These are phyloP conservation scores for Arthrobotrys iridis DNA, from an alignment of 2,329 filamentous ascomycete genomes.

Conservation along the genomic window DNA sequence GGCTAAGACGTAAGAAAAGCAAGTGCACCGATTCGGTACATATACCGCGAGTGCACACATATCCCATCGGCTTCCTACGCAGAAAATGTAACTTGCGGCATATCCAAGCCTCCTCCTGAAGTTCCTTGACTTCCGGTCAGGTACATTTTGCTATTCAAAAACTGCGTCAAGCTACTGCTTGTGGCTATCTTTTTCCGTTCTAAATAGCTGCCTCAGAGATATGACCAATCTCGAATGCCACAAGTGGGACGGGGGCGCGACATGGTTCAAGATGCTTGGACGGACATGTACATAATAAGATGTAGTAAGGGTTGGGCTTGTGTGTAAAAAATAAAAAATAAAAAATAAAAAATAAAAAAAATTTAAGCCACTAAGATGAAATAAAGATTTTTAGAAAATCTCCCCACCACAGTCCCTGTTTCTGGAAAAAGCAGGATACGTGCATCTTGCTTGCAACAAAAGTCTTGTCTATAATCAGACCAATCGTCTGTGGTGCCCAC, in stretches of 20 bases:
- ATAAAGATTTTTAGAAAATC: slow-evolving; percentile 12
- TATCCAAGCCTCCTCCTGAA: slow-evolving; percentile 46
- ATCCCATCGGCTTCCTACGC: slow-evolving; percentile 17
- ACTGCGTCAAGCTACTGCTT: slow-evolving; percentile 44
- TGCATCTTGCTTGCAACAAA: slow-evolving; percentile 13
- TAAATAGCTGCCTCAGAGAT: slow-evolving; percentile 49
- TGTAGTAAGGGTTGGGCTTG: slow-evolving; percentile 38
- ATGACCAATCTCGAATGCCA: slow-evolving; percentile 52
- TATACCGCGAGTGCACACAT: slow-evolving; percentile 17
- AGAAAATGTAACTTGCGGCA: slow-evolving; percentile 13
- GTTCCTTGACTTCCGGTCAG: slow-evolving; percentile 50
- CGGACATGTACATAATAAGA: slow-evolving; percentile 45
- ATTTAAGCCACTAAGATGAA: slow-evolving; percentile 28
- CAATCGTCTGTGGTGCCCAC: slow-evolving; percentile 46
- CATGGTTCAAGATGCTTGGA: slow-evolving; percentile 41
- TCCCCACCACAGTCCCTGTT: slow-evolving; percentile 45
- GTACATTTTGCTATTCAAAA: slow-evolving; percentile 24
- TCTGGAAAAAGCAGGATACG: slow-evolving; percentile 37
- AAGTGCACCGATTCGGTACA: slow-evolving; percentile 30
- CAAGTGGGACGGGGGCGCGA: slow-evolving; percentile 35
- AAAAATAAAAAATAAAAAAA: neutral
- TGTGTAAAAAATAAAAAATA: neutral
- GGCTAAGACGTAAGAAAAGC: slow-evolving; percentile 23
- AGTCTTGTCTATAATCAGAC: slow-evolving; percentile 29
- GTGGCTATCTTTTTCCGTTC: slow-evolving; percentile 43